Percentiles rank a stretch among this genome's conserved stretches.
Evolutionary conservation across 2,329 filamentous ascomycete species (phyloP).

Genomic region (Fusarium beomiforme): DNA sequence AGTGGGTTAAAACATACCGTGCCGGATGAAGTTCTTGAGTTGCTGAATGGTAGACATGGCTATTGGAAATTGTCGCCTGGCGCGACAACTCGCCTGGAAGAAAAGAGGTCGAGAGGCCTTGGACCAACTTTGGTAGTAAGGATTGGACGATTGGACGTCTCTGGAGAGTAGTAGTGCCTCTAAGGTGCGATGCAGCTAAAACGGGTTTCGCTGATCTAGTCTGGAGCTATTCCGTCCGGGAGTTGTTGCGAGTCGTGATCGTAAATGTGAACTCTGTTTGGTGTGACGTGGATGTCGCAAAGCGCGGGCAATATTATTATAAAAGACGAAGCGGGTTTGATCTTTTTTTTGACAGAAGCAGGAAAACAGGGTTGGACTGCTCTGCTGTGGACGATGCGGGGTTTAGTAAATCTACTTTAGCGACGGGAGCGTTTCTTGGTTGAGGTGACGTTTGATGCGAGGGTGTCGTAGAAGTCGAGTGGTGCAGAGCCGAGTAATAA

Average conservation of each 20-base stretch:
- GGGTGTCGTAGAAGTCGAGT: slow-evolving; percentile 29
- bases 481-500: slow-evolving; percentile 14
- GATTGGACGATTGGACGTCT: slow-evolving; percentile 2
- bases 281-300: slow-evolving; percentile 16
- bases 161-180: not conserved
- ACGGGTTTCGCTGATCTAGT: slow-evolving; percentile 9
- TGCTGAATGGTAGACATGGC: slow-evolving; percentile 85
- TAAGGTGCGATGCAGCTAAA: slow-evolving; percentile 1
- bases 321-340: not conserved
- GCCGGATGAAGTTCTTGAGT: slow-evolving; percentile 97
- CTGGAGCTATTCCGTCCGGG: slow-evolving; percentile 10
- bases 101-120: slow-evolving; percentile 2
- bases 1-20: slow-evolving; percentile 64
- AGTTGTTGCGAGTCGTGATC: slow-evolving; percentile 34
- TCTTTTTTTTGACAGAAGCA: slow-evolving; percentile 7
- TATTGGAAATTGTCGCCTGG: slow-evolving; percentile 37
- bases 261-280: slow-evolving; percentile 23
- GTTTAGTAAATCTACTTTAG: slow-evolving; percentile 40
- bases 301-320: slow-evolving; percentile 29
- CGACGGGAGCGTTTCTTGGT: slow-evolving; percentile 23
- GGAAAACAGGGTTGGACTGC: slow-evolving; percentile 26
- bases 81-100: slow-evolving; percentile 38
- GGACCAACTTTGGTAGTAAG: slow-evolving; percentile 8
- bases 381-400: slow-evolving; percentile 32
- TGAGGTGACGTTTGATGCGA: slow-evolving; percentile 17